phyloP scores from a whole-genome alignment of 768 basidiomycete species.

The Termitomyces sp. region DNA sequence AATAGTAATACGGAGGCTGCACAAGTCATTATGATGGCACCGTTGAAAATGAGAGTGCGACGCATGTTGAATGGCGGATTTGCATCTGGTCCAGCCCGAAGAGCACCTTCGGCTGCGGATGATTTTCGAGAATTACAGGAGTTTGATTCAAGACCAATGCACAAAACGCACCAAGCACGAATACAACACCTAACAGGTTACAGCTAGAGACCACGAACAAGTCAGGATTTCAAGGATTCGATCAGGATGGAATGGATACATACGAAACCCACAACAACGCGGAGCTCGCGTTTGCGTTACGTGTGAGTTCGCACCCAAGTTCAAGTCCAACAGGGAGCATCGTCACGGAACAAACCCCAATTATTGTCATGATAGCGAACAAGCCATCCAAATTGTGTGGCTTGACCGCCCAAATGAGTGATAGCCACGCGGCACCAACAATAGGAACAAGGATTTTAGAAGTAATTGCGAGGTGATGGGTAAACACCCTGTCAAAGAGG shows the following conservation, averaged over 20 bases:
- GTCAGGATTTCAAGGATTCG: background rate
- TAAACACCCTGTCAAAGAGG: constrained; percentile 80
- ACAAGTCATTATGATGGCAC: constrained; percentile 39
- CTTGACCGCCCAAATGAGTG: constrained; percentile 81
- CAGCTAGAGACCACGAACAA: constrained; percentile 36
- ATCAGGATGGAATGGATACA: constrained; percentile 21
- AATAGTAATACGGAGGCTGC: constrained; percentile 46
- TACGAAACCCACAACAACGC: constrained; percentile 76
- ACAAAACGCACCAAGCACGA: constrained; percentile 52
- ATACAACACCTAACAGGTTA: constrained; percentile 62
- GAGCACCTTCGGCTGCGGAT: constrained; percentile 57
- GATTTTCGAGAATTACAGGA: background rate
- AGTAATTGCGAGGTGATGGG: constrained; percentile 61
- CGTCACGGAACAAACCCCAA: constrained; percentile 63
- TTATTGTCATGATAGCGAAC: constrained; percentile 64
- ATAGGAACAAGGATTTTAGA: constrained; percentile 60
- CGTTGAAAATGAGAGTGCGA: constrained; percentile 65
- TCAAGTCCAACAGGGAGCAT: constrained; percentile 78
- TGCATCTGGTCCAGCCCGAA: constrained; percentile 59
- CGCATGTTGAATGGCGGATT: constrained; percentile 75
- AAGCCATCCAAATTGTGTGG: constrained; percentile 58
- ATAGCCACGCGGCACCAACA: constrained; percentile 62
- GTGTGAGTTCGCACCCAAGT: constrained; percentile 74
- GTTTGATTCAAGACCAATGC: background rate
- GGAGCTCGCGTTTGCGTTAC: constrained; percentile 75